phyloP scores from a whole-genome alignment of 768 basidiomycete species.

The Mycena venus region DNA sequence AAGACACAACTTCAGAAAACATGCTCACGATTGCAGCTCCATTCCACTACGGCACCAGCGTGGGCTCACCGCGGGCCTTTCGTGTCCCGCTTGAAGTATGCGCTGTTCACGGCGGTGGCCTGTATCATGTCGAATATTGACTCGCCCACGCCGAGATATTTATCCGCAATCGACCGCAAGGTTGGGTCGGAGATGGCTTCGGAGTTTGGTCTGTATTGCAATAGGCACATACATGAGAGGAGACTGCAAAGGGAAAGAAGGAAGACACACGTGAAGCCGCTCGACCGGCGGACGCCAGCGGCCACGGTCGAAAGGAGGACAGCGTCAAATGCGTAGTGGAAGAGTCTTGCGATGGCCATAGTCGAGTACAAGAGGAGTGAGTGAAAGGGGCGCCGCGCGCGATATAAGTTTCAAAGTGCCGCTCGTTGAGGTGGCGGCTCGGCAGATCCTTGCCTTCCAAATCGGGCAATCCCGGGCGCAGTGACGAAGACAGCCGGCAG shows the following conservation, averaged over 20 bases:
- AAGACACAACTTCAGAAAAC: not conserved
- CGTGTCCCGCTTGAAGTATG: constrained; percentile 79
- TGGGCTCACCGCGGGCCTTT: constrained; percentile 47
- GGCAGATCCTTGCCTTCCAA: not conserved
- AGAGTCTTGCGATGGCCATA: constrained; percentile 79
- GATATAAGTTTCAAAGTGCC: not conserved
- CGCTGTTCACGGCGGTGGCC: constrained; percentile 87
- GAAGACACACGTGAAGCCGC: constrained; percentile 86
- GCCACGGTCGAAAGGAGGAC: constrained; percentile 89
- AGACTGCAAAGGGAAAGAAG: constrained; percentile 57
- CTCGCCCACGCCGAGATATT: constrained; percentile 90
- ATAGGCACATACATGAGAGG: too few species aligned
- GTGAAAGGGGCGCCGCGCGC: not conserved
- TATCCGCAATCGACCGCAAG: constrained; percentile 80
- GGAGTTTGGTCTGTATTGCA: too few species aligned
- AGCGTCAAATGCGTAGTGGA: constrained; percentile 89
- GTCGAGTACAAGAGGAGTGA: constrained; percentile 9
- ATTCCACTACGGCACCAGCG: too few species aligned
- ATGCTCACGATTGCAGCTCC: too few species aligned
- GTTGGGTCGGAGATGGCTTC: constrained; percentile 82
- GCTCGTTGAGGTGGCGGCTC: not conserved
- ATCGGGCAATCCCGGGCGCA: not conserved
- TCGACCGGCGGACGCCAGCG: constrained; percentile 92
- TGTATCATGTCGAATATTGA: constrained; percentile 89
- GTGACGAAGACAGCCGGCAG: not conserved